Conservation (phyloP, 495 filamentous ascomycete genomes). For the Daldinia decipiens region DNA sequence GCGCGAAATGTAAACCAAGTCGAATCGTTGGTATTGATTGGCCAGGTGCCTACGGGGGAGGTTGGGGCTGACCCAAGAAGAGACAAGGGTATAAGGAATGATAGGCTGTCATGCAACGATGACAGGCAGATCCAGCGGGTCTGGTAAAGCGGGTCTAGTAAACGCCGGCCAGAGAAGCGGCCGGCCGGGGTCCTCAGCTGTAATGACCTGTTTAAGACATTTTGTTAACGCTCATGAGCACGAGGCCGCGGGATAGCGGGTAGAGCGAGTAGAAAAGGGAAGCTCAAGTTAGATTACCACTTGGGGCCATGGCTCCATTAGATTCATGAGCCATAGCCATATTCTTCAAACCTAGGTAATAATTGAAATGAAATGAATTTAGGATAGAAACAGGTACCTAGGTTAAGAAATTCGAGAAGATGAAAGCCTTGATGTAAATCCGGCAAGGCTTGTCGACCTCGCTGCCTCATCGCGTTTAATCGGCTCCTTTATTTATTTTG, state of each 20-base stretch:
- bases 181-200: constrained; percentile 12
- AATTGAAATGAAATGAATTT: too few species aligned
- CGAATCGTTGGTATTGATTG: neutral
- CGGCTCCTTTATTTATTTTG: neutral
- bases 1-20: constrained; percentile 6
- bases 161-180: constrained; percentile 7
- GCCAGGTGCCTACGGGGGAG: neutral
- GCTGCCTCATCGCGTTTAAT: neutral
- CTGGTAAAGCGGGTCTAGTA: constrained; percentile 1
- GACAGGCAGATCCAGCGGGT: neutral
- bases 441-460: neutral
- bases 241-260: neutral
- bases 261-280: neutral
- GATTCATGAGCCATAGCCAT: neutral
- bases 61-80: neutral
- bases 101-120: neutral
- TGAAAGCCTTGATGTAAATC: neutral
- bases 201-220: neutral
- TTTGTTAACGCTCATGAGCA: constrained; percentile 4
- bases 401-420: neutral
- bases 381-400: too few species aligned
- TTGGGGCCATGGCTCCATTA: neutral
- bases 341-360: too few species aligned
- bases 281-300: neutral
- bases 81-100: neutral